These are phyloP conservation scores for Fusarium udum DNA, from an alignment of 2,329 filamentous ascomycete genomes.

Conservation along the genomic window DNA sequence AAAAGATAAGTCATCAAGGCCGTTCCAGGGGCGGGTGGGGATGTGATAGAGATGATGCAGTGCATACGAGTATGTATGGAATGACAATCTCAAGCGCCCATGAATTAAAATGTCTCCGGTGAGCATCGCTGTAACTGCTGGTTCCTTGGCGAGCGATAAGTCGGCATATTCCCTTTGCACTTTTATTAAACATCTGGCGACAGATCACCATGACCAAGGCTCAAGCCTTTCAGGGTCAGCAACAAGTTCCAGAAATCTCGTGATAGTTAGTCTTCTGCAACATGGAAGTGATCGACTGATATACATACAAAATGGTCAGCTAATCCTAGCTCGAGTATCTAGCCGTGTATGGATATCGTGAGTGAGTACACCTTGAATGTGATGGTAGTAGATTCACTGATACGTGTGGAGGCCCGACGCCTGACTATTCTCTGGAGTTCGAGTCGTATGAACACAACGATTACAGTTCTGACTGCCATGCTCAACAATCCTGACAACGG, in stretches of 20 bases:
- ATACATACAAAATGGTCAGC: slow-evolving; percentile 5
- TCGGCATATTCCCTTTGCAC: background rate
- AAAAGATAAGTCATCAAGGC: slow-evolving; percentile 8
- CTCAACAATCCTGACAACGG: slow-evolving; percentile 22
- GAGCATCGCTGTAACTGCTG: background rate
- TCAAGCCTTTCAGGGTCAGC: background rate
- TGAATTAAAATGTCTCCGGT: background rate
- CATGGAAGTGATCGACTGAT: background rate
- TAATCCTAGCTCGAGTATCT: background rate
- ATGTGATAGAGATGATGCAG: slow-evolving; percentile 17
- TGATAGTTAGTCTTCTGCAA: background rate
- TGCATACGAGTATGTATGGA: slow-evolving; percentile 4
- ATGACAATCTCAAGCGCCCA: slow-evolving; percentile 12
- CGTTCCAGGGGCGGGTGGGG: slow-evolving; percentile 30
- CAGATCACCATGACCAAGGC: background rate
- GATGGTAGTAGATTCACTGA: background rate
- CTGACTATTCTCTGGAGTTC: background rate
- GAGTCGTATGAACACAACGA: background rate
- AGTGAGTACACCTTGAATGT: background rate
- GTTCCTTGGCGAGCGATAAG: background rate
- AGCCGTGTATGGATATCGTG: background rate
- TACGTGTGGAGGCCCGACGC: background rate
- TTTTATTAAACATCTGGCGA: background rate
- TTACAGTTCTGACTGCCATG: slow-evolving; percentile 12
- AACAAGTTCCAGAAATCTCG: background rate